A percentile compares a stretch with the other conserved stretches of the same genome.
Conservation (phyloP, 2,329 filamentous ascomycete species). For the Trichophaea hybrida region DNA sequence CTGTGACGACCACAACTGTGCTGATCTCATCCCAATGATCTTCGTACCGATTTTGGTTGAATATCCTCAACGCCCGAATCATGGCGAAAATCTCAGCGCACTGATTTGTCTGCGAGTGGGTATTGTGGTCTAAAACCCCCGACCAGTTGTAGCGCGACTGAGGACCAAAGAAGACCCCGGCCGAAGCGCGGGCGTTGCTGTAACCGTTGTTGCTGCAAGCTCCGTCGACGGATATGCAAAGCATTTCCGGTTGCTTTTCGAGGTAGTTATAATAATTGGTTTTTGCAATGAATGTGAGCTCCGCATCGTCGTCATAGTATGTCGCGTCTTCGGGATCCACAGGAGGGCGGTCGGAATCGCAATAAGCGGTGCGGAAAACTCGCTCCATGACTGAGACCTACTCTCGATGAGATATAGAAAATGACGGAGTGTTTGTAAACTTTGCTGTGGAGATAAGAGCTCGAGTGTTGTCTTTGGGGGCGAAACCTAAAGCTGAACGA, state of each 20-base stretch:
- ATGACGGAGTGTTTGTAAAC: too few relatives aligned
- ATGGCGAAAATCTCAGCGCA: background rate
- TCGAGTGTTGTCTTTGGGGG: too few relatives aligned
- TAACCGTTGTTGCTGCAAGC: background rate
- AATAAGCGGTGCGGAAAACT: too few relatives aligned
- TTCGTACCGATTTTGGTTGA: background rate
- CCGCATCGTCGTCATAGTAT: too few relatives aligned
- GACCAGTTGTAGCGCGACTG: background rate
- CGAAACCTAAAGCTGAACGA: too few relatives aligned
- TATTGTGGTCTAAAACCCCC: background rate
- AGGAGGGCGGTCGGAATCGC: too few relatives aligned
- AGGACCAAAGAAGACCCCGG: background rate
- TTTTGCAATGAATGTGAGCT: too few relatives aligned
- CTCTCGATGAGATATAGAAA: too few relatives aligned
- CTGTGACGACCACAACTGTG: constrained; percentile 11
- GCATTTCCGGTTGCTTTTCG: background rate
- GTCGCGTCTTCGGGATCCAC: too few relatives aligned
- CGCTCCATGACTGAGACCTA: too few relatives aligned
- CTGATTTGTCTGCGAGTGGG: background rate
- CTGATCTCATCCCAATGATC: background rate
- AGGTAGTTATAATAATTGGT: too few relatives aligned
- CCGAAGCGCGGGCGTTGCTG: background rate
- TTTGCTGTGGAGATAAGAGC: too few relatives aligned
- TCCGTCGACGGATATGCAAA: background rate
- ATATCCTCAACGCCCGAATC: background rate